These are phyloP conservation scores for Podospora bellae-mahoneyi DNA, from an alignment of 495 filamentous ascomycete genomes.

Conservation along the genomic window DNA sequence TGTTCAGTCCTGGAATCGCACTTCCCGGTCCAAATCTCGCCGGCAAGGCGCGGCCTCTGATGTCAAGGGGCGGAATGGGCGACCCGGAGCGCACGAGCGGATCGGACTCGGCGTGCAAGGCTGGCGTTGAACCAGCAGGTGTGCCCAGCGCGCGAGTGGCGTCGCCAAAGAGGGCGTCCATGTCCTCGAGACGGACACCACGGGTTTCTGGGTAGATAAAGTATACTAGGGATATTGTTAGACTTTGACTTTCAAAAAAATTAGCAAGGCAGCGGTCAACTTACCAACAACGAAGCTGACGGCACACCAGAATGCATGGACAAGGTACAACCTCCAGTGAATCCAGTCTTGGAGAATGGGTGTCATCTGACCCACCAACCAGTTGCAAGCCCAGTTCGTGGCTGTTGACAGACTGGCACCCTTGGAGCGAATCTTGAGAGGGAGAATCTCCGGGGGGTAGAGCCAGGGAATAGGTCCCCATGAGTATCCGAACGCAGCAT, in stretches of 20 bases:
- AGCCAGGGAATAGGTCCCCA: constrained; percentile 99
- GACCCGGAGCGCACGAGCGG: constrained; percentile 70
- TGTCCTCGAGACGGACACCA: constrained; percentile 91
- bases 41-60: constrained; percentile 44
- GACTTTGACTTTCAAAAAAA: constrained; percentile 4
- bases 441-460: constrained; percentile 95
- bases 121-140: constrained; percentile 51
- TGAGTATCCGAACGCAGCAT: constrained; percentile 96
- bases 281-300: constrained; percentile 94
- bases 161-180: constrained; percentile 89
- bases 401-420: constrained; percentile 96
- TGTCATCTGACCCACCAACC: constrained; percentile 91
- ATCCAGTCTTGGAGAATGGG: constrained; percentile 88
- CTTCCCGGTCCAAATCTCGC: constrained; percentile 31
- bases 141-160: constrained; percentile 67
- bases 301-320: constrained; percentile 97
- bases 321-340: constrained; percentile 85
- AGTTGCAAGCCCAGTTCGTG: constrained; percentile 98
- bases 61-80: constrained; percentile 74
- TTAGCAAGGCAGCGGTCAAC: constrained; percentile 34
- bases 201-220: constrained; percentile 97
- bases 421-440: constrained; percentile 94
- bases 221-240: constrained; percentile 62
- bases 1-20: constrained; percentile 38
- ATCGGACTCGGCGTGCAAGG: constrained; percentile 60